Evolutionary conservation across 257 asterid genomes (phyloP), one percentile per base, ranked within the genome.

Genomic region (Eustoma russellianum): DNA sequence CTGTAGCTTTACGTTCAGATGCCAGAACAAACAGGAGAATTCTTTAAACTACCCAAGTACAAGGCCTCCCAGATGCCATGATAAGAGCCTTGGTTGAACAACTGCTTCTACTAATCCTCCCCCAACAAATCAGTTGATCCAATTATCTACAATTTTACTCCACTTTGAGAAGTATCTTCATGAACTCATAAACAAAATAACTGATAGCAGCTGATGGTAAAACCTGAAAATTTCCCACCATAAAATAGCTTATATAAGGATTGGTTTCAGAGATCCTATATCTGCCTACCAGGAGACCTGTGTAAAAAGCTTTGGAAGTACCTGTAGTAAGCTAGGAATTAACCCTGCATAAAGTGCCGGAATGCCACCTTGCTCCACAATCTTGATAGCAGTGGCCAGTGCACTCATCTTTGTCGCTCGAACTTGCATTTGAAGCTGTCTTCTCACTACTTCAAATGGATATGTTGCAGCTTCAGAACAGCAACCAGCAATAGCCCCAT

Each of bases 391-490:
- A 57, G 98, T 92, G 57, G 85, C 85, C 70, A 84, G 38, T 4
- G 95, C 80, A 63, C 95, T 79, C 90, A 85, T 79, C 68, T 77
- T 79, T 33, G 82, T 76, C 33, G 93, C 93, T 49, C 61, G 73
- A 52, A 82, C 86, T 74, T 92, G 98, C 98, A 92, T 79, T 77
- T 92, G 98, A 63, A 92, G 95, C 70, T 85, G 96, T 64, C 97
- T 82, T 74, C 98, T 80, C 62, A 91, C 90, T 56, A 91, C 98
- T 74, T 91, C 98, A 70, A 91, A 91, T 13, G 98, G 98, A 72
- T 91, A 91, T 6, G 98, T 87, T 57, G 94, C 94, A 66, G 93
- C 98, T 79, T 91, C 97, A 15, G 98, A 60, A 64, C 94, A 87
- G 14, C 88, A 94, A 66, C 98, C 98, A 50, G 98, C 95, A 58